Evolutionary conservation across 148 eudicot species (phyloP), one percentile per base, ranked within the genome.

Genomic region (Arctostaphylos glauca): DNA sequence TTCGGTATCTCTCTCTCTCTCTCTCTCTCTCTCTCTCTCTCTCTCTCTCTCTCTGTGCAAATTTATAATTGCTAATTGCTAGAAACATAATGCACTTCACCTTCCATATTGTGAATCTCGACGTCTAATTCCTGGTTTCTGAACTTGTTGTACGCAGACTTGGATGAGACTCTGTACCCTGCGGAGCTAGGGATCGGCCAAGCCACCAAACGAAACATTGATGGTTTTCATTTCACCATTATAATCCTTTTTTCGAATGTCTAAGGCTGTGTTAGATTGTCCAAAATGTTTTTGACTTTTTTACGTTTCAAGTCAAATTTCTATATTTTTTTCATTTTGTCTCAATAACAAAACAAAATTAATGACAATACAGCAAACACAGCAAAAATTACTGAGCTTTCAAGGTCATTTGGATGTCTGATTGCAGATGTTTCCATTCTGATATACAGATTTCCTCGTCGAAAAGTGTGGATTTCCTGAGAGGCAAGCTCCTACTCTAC

Each of bases 91-190:
- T 55, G 67, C 15, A n/a, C 16, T 18, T 2, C 2, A 46, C 18
- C 18, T 25, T 9, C 9, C 6, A 71, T 10, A 31, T 19, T 68
- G 13, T 31, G 9, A 19, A 18, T 70, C 48, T n/a, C 43, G 46
- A 47, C 6, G 23, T 78, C 53, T 60, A n/a, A 78, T 74, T 82
- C 18, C 21, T 41, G 76, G 38, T 19, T 76, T 38, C 7, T 68
- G 79, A 52, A 44, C 18, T 25, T 25, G 73, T 52, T 72, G 43
- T 81, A 68, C 44, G 74, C 91, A 96, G 98, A 96, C 90, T 91
- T 96, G 90, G 98, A 96, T 73, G 98, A 96, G 47, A 96, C 98
- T 76, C 70, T 95, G 82, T 95, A 95, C 76, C 92, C 97, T 3
- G 92, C 92, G 7, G 86, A 80, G 66, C 80, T 86, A 6, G 98